These are phyloP conservation scores for Aspergillus tamarii DNA, from an alignment of 2,329 filamentous ascomycete genomes.

Conservation along the genomic window DNA sequence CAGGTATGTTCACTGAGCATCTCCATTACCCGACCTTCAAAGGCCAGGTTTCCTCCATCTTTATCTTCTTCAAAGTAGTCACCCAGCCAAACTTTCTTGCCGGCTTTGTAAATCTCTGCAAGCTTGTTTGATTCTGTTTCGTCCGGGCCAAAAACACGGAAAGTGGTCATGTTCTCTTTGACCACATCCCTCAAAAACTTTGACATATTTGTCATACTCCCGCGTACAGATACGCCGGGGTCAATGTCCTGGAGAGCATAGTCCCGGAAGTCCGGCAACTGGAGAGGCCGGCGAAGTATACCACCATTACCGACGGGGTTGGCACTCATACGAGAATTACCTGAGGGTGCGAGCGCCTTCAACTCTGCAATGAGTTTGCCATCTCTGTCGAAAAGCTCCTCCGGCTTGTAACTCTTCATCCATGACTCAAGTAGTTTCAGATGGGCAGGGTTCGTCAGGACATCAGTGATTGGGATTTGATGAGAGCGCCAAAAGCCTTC, in stretches of 20 bases:
- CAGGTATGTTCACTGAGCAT: conserved; percentile 81
- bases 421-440: conserved; percentile 72
- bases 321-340: conserved; percentile 72
- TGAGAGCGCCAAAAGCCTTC: conserved; percentile 80
- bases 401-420: conserved; percentile 77
- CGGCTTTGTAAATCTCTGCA: conserved; percentile 68
- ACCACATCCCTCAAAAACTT: conserved; percentile 70
- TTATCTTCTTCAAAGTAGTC: conserved; percentile 76
- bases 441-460: conserved; percentile 66
- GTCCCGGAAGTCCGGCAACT: conserved; percentile 69
- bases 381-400: conserved; percentile 67
- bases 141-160: conserved; percentile 77
- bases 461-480: conserved; percentile 75
- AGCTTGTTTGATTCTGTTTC: conserved; percentile 84
- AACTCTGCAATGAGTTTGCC: conserved; percentile 68
- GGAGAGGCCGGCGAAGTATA: conserved; percentile 66
- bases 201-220: conserved; percentile 72
- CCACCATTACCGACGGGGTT: conserved; percentile 78
- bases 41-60: conserved; percentile 73
- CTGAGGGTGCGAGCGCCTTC: conserved; percentile 65
- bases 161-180: conserved; percentile 65
- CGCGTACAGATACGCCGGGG: conserved; percentile 59
- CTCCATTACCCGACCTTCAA: conserved; percentile 75
- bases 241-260: conserved; percentile 67
- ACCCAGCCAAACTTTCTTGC: conserved; percentile 79